Base-by-base conservation (phyloP, 2,329 filamentous ascomycete species). In the Sporothrix humicola region DNA sequence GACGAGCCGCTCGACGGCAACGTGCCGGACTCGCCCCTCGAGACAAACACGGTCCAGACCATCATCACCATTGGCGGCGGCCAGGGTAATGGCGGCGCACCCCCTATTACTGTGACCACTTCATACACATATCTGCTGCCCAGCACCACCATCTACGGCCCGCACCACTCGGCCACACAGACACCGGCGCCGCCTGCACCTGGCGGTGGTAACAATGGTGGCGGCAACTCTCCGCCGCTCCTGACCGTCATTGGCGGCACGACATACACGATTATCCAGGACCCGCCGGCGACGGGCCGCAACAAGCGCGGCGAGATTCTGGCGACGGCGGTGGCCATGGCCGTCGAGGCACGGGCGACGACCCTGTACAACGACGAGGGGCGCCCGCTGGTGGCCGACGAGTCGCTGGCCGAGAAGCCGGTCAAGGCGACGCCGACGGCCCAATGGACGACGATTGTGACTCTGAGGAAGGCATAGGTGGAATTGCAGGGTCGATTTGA, bases 61-160 rank as follows among this genome's bases (percentile, higher is more conserved):
- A 73, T 72, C n/a, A 46, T 75, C 48, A 74, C 70, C 26, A 56
- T 74, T 56, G 65, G 58, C 20, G 58, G 46, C 15, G 44, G 44
- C 50, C 48, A 46, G 42, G 66, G 68, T 12, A 46, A 50, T 12
- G 59, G 58, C 23, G 73, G 66, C 31, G 68, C 59, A 1, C 23
- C 59, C 17, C 73, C 72, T 50, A 70, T 54, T n/a, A 50, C 73
- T 5, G n/a, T 74, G n/a, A 72, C 72, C 31, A 75, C 74, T 1
- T 71, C 26, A 26, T 71, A 66, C 72, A 74, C 59, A 9, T 72
- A 68, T 31, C 23, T 68, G 17, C 69, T 73, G 44, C 70, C 74
- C 12, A 73, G 66, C 15, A 69, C 74, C 2, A 75, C 74, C 48
- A 73, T 73, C 26, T 50, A 31, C 4, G 71, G 52, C 9, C 71